Evolutionary conservation across 2,329 filamentous ascomycete genomes (phyloP), one percentile per base, ranked within the genome.

Genomic region (Ramichloridium luteum): DNA sequence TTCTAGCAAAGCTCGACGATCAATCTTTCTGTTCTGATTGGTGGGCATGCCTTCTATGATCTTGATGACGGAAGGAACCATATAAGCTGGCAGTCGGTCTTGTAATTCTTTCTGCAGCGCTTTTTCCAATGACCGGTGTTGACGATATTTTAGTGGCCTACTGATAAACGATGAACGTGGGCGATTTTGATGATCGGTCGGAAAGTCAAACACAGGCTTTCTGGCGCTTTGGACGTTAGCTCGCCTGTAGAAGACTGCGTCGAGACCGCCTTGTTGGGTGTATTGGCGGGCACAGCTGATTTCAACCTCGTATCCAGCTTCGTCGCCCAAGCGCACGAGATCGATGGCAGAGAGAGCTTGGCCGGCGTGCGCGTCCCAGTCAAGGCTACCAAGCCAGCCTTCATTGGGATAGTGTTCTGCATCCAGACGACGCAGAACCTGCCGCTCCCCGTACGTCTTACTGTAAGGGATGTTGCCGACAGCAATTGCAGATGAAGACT

Each of bases 221-320:
- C n/a, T n/a, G n/a, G n/a, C n/a, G n/a, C n/a, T n/a, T n/a, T n/a
- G n/a, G n/a, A n/a, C n/a, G n/a, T n/a, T n/a, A n/a, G n/a, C n/a
- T n/a, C n/a, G n/a, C n/a, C n/a, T n/a, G 27, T 39, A 32, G 25
- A 39, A 39, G 16, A 39, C 28, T 6, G 31, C 37, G 20, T 39
- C 37, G 13, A 39, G 11, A 12, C 31, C 31, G 15, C 37, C 37
- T 6, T 16, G n/a, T 16, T 34, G 34, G 13, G 34, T 34, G 12
- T 16, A 28, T 34, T 39, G 37, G 16, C 37, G 27, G 3, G 30
- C 23, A 30, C 37, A 39, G 25, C 37, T 39, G 4, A 39, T 12
- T 22, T 37, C 31, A 9, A 26, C 27, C 6, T 16, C 22, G 12
- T 34, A 36, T 4, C 34, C 34, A n/a, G 27, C 13, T 14, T 30